phyloP scores from a whole-genome alignment of 73 alveolate species.

The Tetrahymena borealis region DNA sequence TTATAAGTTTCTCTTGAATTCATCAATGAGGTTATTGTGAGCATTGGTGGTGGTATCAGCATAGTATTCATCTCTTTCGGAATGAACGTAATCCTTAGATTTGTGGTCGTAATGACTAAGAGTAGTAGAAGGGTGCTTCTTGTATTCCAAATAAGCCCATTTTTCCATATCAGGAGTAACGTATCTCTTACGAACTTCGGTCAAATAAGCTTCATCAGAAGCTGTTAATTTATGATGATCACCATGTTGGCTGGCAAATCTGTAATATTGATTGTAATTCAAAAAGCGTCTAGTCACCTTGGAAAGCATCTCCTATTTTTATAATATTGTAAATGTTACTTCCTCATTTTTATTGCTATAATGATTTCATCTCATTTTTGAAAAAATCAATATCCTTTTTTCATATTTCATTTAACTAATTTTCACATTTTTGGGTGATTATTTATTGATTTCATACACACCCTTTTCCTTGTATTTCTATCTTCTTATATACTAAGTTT shows the following conservation, averaged over 20 bases:
- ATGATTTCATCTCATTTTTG: no score
- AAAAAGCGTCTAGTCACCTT: slow-evolving; percentile 1
- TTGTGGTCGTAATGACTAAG: neutral
- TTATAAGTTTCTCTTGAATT: slow-evolving; percentile 14
- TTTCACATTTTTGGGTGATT: neutral
- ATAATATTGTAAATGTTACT: neutral
- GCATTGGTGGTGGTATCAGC: neutral
- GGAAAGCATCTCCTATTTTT: neutral
- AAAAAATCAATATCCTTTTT: no score
- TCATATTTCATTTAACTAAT: no score
- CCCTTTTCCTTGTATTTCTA: slow-evolving; percentile 1
- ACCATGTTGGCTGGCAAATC: neutral
- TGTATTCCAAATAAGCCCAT: neutral
- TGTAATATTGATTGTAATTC: neutral
- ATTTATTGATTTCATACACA: neutral
- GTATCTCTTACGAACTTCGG: neutral
- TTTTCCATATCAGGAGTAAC: neutral
- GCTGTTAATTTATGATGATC: neutral
- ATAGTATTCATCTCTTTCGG: neutral
- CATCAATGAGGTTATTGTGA: slow-evolving; percentile 21
- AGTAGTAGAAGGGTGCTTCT: neutral
- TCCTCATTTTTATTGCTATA: neutral
- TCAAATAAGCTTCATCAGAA: slow-evolving; percentile 1
- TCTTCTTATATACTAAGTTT: neutral
- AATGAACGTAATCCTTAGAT: neutral